These are phyloP conservation scores for Coemansia sp. DNA, from an alignment of 192 early-diverging fungal genomes.

Conservation along the genomic window DNA sequence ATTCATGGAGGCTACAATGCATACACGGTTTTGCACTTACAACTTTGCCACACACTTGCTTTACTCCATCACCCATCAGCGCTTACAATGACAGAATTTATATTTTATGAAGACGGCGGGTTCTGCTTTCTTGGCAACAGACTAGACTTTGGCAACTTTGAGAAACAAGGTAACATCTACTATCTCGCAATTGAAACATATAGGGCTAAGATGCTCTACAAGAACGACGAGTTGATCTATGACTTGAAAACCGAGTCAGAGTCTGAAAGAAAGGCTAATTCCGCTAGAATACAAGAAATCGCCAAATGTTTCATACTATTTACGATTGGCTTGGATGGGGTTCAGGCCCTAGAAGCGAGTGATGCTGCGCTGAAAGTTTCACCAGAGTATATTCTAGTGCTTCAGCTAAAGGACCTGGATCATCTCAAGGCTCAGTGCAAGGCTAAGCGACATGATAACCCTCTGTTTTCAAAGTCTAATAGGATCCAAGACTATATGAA, in stretches of 20 bases:
- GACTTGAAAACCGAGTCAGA: background rate
- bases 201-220: background rate
- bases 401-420: background rate
- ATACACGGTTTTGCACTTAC: no score
- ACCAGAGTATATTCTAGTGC: background rate
- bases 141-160: background rate
- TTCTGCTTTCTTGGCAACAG: background rate
- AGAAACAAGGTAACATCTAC: background rate
- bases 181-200: background rate
- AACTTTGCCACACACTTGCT: no score
- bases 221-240: background rate
- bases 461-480: no score
- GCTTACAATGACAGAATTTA: background rate
- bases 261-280: background rate
- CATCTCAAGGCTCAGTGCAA: background rate
- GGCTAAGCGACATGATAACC: background rate
- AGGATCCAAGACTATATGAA: no score
- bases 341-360: background rate
- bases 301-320: background rate
- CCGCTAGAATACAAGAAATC: background rate
- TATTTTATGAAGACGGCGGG: background rate
- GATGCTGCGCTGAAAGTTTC: background rate
- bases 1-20: no score
- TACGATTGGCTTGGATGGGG: background rate
- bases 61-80: no score